Base-by-base conservation (phyloP, 1,139 yeast genomes). In the Saccharomycopsis crataegensis region DNA sequence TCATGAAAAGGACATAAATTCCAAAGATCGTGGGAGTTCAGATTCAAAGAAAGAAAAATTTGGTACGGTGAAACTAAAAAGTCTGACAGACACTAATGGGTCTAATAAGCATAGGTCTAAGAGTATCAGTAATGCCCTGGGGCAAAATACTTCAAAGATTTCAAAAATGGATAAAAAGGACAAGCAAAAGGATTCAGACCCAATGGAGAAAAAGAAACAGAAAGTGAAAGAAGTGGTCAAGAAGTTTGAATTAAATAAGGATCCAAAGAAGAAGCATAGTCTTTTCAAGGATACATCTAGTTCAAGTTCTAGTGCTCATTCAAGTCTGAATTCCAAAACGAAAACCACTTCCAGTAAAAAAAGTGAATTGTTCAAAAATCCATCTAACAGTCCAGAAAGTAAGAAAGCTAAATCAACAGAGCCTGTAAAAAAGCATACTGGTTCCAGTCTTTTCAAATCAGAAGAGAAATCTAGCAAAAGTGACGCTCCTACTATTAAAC, bases 231-330 rank as follows among this genome's bases (percentile, higher is more conserved):
- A 53, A 32, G 40, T 46, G 1, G 33, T 49, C 12, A 49, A 37
- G 36, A 53, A 53, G 32, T 12, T 43, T 48, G 52, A 49, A 14
- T 14, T 42, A 12, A 49, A 45, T 14, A 49, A 45, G 36, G 54
- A 53, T 32, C 50, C 54, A 8, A 16, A 38, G 7, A 56, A 54
- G 32, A 56, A 56, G 16, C 55, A 51, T 38, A 48, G 57, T 41
- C 40, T 56, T n/a, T 56, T 56, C 37, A 45, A 49, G 32, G 50
- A 42, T 43, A 43, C 12, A 31, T 7, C n/a, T 16, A 43, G 12
- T 14, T 38, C 28, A 22, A 49, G 37, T 31, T 41, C 14, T 16
- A 41, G 31, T 38, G 44, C 9, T 12, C 12, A 34, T 12, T 28
- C 28, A 22, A 22, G 28, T 22, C 28, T 42, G 7, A 37, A 47